Percentiles rank a stretch among this genome's conserved stretches.
Evolutionary conservation across 768 basidiomycete genomes (phyloP).

Genomic region (Tricholoma furcatifolium): DNA sequence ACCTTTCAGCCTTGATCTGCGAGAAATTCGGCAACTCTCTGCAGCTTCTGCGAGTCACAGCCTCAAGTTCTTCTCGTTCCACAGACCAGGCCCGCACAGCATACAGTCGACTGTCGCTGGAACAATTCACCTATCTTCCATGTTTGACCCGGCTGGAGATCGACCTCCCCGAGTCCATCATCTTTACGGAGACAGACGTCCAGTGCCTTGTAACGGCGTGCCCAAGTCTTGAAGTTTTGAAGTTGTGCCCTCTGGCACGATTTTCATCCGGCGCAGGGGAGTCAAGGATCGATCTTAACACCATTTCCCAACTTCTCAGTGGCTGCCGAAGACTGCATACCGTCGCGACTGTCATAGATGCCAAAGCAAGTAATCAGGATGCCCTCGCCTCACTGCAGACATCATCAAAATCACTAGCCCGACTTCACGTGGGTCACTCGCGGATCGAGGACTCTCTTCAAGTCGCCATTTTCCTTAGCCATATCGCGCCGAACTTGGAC

Average conservation of each 20-base stretch:
- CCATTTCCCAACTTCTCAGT: constrained; percentile 55
- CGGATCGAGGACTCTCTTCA: constrained; percentile 70
- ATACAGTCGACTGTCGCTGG: constrained; percentile 59
- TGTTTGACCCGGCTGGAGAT: constrained; percentile 64
- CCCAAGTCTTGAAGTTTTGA: constrained; percentile 67
- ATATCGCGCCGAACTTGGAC: constrained; percentile 71
- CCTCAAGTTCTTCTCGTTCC: constrained; percentile 74
- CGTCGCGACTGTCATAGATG: constrained; percentile 64
- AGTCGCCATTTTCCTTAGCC: constrained; percentile 70
- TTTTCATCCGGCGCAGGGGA: constrained; percentile 54
- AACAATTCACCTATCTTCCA: constrained; percentile 53
- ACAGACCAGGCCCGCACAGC: constrained; percentile 74
- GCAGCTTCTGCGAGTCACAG: constrained; percentile 58
- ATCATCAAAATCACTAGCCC: constrained; percentile 66
- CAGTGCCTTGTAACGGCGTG: constrained; percentile 56
- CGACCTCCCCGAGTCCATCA: constrained; percentile 74
- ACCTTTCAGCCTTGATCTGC: constrained; percentile 61
- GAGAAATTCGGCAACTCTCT: constrained; percentile 61
- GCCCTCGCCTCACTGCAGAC: constrained; percentile 43
- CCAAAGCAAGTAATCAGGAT: constrained; percentile 42
- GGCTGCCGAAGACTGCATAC: constrained; percentile 64
- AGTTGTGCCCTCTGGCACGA: constrained; percentile 65
- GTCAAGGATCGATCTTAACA: constrained; percentile 61
- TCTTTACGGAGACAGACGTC: constrained; percentile 64
- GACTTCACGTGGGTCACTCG: constrained; percentile 76